A percentile compares a stretch with the other conserved stretches of the same genome.
Conservation (phyloP, 441 rosid species). For the Croton laevigatus region DNA sequence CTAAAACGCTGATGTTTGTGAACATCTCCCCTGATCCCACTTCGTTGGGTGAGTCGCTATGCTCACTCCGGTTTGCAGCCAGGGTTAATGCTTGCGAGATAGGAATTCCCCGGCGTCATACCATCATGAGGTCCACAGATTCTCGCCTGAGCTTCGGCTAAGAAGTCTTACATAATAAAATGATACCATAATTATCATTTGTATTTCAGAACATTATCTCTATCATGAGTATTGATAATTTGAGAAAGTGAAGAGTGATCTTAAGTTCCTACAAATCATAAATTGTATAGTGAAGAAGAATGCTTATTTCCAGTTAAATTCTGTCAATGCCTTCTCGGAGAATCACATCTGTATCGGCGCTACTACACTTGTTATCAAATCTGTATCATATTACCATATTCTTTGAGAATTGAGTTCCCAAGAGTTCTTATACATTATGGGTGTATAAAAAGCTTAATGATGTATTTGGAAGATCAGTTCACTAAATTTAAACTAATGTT, state of each 20-base stretch:
- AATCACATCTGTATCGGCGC: conserved; percentile 6
- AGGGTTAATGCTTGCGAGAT: conserved; percentile 98
- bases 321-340: conserved; percentile 2
- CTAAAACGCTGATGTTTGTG: conserved; percentile 94
- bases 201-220: conserved; percentile 26
- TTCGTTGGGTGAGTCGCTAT: conserved; percentile 82
- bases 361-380: not conserved
- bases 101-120: conserved; percentile 83
- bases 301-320: conserved; percentile 6
- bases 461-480: too few species aligned
- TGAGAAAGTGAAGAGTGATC: conserved; percentile 31
- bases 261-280: conserved; percentile 54
- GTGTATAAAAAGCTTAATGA: too few species aligned
- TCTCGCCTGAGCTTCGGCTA: conserved; percentile 68
- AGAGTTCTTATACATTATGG: conserved; percentile 7
- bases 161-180: conserved; percentile 13
- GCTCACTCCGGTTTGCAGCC: conserved; percentile 97
- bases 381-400: conserved; percentile 19
- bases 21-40: conserved; percentile 83
- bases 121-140: conserved; percentile 48
- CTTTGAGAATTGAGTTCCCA: conserved; percentile 17
- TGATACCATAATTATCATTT: not conserved
- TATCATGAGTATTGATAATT: conserved; percentile 17
- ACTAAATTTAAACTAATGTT: too few species aligned
- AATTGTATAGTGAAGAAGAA: conserved; percentile 40